Conservation (phyloP, 1,284 basidiomycete species). For the Heliocybe sulcata region DNA sequence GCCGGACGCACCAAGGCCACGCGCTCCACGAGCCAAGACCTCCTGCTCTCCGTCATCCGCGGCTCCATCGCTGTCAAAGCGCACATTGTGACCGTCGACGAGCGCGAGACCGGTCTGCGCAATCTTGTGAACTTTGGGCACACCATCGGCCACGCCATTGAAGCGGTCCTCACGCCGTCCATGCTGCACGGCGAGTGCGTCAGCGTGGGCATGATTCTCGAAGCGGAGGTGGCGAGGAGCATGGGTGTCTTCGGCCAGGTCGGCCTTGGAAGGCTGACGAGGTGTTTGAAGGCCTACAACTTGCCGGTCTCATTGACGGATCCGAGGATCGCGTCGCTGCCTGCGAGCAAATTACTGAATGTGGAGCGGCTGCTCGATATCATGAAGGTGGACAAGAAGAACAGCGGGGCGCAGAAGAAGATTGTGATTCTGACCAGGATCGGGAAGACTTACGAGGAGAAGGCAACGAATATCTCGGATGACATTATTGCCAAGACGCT, state of each 20-base stretch:
- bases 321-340: conserved; percentile 65
- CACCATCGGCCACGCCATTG: conserved; percentile 93
- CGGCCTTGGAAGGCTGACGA: conserved; percentile 79
- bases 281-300: conserved; percentile 82
- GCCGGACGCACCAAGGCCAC: conserved; percentile 61
- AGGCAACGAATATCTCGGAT: conserved; percentile 84
- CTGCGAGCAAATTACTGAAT: conserved; percentile 65
- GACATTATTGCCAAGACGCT: conserved; percentile 76
- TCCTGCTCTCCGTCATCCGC: conserved; percentile 74
- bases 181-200: conserved; percentile 95
- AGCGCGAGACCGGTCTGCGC: conserved; percentile 89
- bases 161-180: conserved; percentile 86
- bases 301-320: conserved; percentile 79
- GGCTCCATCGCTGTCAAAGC: conserved; percentile 90
- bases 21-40: conserved; percentile 69
- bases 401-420: conserved; percentile 86
- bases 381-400: conserved; percentile 97
- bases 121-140: conserved; percentile 98
- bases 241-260: conserved; percentile 85
- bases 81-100: conserved; percentile 92
- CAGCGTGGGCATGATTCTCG: conserved; percentile 88
- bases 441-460: conserved; percentile 89
- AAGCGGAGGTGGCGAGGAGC: conserved; percentile 87
- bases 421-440: conserved; percentile 89
- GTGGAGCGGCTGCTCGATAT: conserved; percentile 87